Evolutionary conservation across 2,329 filamentous ascomycete genomes (phyloP).

Genomic region (Claviceps sp.): DNA sequence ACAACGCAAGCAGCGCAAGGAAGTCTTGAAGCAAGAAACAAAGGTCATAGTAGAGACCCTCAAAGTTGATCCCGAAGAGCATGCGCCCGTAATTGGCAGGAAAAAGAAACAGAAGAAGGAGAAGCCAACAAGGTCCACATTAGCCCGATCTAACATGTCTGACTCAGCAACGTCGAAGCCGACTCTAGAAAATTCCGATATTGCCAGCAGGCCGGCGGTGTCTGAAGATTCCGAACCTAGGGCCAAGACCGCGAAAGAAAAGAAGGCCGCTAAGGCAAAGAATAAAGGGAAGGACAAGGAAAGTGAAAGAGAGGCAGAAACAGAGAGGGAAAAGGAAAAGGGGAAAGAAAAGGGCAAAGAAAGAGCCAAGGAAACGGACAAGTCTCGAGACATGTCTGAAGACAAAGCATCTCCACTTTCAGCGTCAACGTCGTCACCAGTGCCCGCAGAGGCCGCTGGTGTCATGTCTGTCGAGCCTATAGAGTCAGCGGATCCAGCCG

Average conservation of each 20-base stretch:
- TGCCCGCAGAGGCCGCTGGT: conserved; percentile 9
- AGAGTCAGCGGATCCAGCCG: conserved; percentile 11
- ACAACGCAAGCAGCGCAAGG: conserved; percentile 62
- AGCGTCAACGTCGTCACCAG: conserved; percentile 1
- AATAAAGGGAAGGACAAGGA: conserved; percentile 12
- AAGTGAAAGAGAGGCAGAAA: conserved; percentile 6
- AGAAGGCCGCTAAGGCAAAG: conserved; percentile 19
- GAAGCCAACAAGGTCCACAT: conserved; percentile 25
- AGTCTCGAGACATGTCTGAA: background rate
- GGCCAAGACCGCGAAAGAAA: conserved; percentile 18
- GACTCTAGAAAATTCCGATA: background rate
- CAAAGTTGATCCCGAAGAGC: conserved; percentile 40
- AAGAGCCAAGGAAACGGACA: conserved; percentile 1
- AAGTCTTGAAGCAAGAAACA: conserved; percentile 50
- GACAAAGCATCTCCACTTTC: conserved; percentile 5
- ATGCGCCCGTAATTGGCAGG: conserved; percentile 61
- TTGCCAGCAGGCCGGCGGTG: conserved; percentile 1
- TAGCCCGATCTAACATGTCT: conserved; percentile 5
- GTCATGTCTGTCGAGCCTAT: conserved; percentile 8
- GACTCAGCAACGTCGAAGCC: background rate
- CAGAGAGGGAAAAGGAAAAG: background rate
- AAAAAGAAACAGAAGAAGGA: conserved; percentile 83
- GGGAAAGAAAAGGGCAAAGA: conserved; percentile 4
- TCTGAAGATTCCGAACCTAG: conserved; percentile 11
- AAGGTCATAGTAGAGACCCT: conserved; percentile 37